These are phyloP conservation scores for Blastocystis sp. DNA, from an alignment of 352 stramenopile genomes.

Conservation along the genomic window DNA sequence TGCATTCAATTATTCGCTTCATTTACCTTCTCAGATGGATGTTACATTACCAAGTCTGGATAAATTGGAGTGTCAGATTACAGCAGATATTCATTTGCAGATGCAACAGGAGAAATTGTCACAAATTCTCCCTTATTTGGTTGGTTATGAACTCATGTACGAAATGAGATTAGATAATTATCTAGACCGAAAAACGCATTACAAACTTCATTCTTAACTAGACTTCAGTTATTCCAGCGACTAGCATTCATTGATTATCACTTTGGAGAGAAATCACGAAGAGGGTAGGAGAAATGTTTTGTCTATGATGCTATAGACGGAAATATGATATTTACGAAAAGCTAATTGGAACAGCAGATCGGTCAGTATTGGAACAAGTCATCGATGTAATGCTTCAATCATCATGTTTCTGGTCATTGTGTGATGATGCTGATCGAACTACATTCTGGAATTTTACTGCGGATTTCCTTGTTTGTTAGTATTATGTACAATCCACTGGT, in stretches of 20 bases:
- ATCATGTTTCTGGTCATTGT: not conserved
- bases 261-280: not conserved
- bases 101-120: not conserved
- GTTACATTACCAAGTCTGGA: not conserved
- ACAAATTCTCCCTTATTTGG: not conserved
- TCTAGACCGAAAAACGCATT: not conserved
- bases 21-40: too few species aligned
- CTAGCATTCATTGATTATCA: not conserved
- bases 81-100: not conserved
- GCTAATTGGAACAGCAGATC: not conserved
- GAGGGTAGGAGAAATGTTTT: not conserved
- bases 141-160: not conserved
- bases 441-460: not conserved
- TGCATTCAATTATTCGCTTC: too few species aligned
- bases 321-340: not conserved
- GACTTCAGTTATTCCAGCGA: not conserved
- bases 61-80: not conserved
- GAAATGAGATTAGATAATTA: not conserved
- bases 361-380: not conserved
- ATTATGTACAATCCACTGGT: not conserved
- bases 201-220: not conserved
- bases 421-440: not conserved
- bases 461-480: not conserved
- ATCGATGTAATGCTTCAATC: not conserved
- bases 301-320: not conserved